phyloP scores from a whole-genome alignment of 345 rosid species.

The Brassica napus region DNA sequence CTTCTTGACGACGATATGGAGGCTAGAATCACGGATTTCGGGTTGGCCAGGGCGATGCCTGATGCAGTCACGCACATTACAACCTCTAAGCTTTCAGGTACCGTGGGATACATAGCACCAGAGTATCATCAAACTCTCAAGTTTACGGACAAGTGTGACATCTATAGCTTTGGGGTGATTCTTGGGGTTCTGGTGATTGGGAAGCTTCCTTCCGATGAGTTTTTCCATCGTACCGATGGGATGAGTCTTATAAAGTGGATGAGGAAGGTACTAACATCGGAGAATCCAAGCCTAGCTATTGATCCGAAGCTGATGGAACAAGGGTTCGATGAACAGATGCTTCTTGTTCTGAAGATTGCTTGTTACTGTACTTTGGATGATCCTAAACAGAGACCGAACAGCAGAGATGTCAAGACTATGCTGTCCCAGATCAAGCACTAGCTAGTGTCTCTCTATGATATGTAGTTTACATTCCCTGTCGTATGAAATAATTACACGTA shows the following conservation, averaged over 20 bases:
- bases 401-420: conserved; percentile 79
- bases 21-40: conserved; percentile 87
- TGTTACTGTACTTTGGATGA: conserved; percentile 78
- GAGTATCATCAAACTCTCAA: conserved; percentile 83
- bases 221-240: conserved; percentile 71
- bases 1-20: conserved; percentile 91
- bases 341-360: conserved; percentile 77
- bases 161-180: conserved; percentile 79
- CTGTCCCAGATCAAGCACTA: conserved; percentile 57
- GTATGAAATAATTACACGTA: conserved; percentile 10
- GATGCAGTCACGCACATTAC: conserved; percentile 70
- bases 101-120: conserved; percentile 87
- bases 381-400: conserved; percentile 84
- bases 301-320: conserved; percentile 57
- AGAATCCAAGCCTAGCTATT: conserved; percentile 62
- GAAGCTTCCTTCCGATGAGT: conserved; percentile 82
- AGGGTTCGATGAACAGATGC: conserved; percentile 76
- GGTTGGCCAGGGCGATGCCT: conserved; percentile 77
- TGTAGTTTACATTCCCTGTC: not conserved
- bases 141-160: conserved; percentile 85
- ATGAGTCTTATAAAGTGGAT: conserved; percentile 76
- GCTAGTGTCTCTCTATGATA: not conserved
- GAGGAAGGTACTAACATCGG: conserved; percentile 65
- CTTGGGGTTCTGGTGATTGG: conserved; percentile 77
- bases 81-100: conserved; percentile 69